Conservation (phyloP, 2,329 filamentous ascomycete genomes). For the Penicillium psychrosexuale region DNA sequence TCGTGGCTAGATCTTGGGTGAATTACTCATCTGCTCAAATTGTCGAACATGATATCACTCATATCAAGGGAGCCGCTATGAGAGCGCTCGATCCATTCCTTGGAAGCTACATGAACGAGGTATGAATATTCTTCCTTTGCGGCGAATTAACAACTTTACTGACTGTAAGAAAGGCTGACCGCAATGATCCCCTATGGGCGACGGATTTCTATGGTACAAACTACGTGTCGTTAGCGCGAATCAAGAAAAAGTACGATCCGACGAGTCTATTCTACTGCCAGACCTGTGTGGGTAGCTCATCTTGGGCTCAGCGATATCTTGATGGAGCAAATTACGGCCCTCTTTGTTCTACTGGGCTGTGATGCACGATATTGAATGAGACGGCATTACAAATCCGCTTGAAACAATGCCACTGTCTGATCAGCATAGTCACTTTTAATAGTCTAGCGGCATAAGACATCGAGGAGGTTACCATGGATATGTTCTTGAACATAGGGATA, state of each 20-base stretch:
- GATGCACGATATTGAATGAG: not conserved
- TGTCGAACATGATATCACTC: constrained; percentile 31
- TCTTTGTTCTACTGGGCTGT: constrained; percentile 2
- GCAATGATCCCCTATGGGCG: constrained; percentile 7
- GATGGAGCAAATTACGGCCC: constrained; percentile 4
- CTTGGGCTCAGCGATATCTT: not conserved
- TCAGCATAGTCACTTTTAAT: not conserved
- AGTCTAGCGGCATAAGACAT: not conserved
- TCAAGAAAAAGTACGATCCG: not conserved
- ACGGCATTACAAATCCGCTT: not conserved
- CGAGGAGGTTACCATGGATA: not conserved
- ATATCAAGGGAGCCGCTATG: constrained; percentile 33
- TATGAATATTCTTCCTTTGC: not conserved
- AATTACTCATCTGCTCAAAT: constrained; percentile 15
- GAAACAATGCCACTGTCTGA: not conserved
- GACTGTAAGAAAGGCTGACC: constrained; percentile 12
- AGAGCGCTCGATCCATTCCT: constrained; percentile 30
- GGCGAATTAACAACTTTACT: not conserved
- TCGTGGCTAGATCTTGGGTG: constrained; percentile 24
- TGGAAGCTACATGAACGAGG: constrained; percentile 41
- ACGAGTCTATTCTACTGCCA: not conserved
- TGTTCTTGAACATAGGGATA: not conserved
- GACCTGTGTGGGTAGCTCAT: not conserved
- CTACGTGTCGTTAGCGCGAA: not conserved
- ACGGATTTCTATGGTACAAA: not conserved